phyloP scores from a whole-genome alignment of 805 yeast species.

The Danielozyma ontarioensis region DNA sequence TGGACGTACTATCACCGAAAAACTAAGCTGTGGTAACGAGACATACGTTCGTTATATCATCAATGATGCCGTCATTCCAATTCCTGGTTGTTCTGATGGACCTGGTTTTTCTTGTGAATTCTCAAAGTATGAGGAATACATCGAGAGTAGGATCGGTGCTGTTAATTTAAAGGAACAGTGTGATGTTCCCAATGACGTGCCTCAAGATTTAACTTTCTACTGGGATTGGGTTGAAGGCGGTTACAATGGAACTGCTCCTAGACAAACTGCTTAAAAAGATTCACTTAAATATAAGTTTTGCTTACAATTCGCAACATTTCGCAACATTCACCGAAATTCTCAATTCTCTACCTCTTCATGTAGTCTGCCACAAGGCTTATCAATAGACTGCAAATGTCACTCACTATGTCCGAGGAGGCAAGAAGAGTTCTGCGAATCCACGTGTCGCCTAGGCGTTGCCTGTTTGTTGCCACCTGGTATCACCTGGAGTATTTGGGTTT shows the following conservation, averaged over 20 bases:
- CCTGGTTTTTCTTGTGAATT: conserved; percentile 46
- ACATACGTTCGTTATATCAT: conserved; percentile 43
- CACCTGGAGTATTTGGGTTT: no score
- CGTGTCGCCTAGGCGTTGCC: no score
- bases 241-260: conserved; percentile 8
- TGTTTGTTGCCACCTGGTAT: no score
- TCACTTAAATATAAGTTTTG: no score
- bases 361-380: no score
- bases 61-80: conserved; percentile 53
- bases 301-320: no score
- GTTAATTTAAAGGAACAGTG: conserved; percentile 10
- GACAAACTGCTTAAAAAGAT: conserved; percentile 2
- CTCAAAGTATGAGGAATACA: conserved; percentile 4
- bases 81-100: conserved; percentile 44
- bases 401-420: no score
- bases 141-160: conserved; percentile 6
- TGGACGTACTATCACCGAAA: conserved; percentile 44
- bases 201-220: conserved; percentile 14
- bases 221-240: conserved; percentile 17
- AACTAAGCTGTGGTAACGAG: conserved; percentile 38
- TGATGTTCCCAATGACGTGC: conserved; percentile 7
- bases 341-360: no score
- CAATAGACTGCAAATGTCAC: no score
- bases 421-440: no score
- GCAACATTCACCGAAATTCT: no score